These are phyloP conservation scores for Naganishia vaughanmartiniae DNA, from an alignment of 768 basidiomycete species.

Conservation along the genomic window DNA sequence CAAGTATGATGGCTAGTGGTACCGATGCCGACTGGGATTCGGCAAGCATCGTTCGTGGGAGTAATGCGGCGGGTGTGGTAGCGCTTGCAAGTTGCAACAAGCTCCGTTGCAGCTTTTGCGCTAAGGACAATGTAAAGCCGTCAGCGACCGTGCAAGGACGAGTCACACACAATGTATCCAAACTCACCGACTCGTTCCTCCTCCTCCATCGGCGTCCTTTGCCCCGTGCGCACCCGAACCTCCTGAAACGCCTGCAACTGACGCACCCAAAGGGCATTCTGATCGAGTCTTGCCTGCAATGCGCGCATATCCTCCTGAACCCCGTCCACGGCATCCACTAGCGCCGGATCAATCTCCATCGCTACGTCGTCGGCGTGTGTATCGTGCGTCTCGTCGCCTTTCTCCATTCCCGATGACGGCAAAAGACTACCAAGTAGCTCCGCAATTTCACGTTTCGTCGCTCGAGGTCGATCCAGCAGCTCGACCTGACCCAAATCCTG, in stretches of 20 bases:
- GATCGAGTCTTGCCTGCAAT: constrained; percentile 35
- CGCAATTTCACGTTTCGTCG: constrained; percentile 1
- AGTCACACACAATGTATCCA: background rate
- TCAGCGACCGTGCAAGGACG: background rate
- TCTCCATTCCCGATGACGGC: background rate
- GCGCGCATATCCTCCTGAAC: constrained; percentile 28
- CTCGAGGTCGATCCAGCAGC: background rate
- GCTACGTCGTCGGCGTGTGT: constrained; percentile 19
- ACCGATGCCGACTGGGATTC: background rate
- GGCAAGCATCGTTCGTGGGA: constrained; percentile 4
- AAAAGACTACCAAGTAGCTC: background rate
- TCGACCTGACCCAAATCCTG: background rate
- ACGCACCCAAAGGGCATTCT: constrained; percentile 38
- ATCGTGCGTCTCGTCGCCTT: background rate
- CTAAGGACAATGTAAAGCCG: constrained; percentile 28
- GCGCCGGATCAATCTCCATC: constrained; percentile 27
- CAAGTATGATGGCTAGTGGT: constrained; percentile 38
- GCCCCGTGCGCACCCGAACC: constrained; percentile 36
- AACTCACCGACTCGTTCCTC: constrained; percentile 45
- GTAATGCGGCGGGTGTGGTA: constrained; percentile 34
- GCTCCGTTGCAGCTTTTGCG: constrained; percentile 37
- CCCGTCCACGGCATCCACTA: constrained; percentile 24
- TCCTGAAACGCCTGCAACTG: constrained; percentile 47
- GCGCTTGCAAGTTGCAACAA: constrained; percentile 35
- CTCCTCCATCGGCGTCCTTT: constrained; percentile 27